Base-by-base conservation (phyloP, 352 stramenopile species). In the Pythium pyrilobum region DNA sequence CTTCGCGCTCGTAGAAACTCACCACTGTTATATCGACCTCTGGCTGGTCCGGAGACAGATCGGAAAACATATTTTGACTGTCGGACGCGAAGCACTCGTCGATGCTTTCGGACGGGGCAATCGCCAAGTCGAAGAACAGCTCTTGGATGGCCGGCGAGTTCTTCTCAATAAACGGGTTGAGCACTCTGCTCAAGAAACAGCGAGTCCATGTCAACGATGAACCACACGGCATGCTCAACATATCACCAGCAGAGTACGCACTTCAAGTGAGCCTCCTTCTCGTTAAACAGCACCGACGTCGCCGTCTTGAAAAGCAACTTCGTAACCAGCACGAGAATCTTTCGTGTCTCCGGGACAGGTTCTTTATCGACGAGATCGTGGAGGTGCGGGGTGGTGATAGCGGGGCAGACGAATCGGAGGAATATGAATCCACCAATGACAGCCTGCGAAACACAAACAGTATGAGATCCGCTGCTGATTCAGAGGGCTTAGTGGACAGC, bases 281-380 rank as follows among this genome's bases (percentile, higher is more conserved):
- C 83, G 44, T 81, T 83, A 59, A 96, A 96, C 39, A 87, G 74
- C 33, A 96, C 84, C 12, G 75, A 87, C 6, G 81, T 96, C 25
- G 85, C 84, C 5, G 82, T 92, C 61, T 96, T 96, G 57, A 94
- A 94, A 10, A 96, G 52, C n/a, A 96, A 44, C 40, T 96, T 96
- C 0, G 83, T 94, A 34, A 96, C 68, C 0, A 94, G 68, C 21
- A 96, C 84, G n/a, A 96, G 73, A 24, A 92, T 74, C 34, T 81
- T 77, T n/a, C 85, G 72, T 0, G 79, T 90, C 47, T 89, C 77
- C 0, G 81, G 66, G 13, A 61, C 65, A 5, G 85, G 80, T 20
- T 87, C 66, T 51, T 89, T 78, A 28, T 92, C 82, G 8, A 73
- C 74, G 9, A 96, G 76, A 13, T 81, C 84, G 42, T 96, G 91